These are phyloP conservation scores for Ajuga reptans DNA, from an alignment of 305 asterid species.

Conservation along the genomic window DNA sequence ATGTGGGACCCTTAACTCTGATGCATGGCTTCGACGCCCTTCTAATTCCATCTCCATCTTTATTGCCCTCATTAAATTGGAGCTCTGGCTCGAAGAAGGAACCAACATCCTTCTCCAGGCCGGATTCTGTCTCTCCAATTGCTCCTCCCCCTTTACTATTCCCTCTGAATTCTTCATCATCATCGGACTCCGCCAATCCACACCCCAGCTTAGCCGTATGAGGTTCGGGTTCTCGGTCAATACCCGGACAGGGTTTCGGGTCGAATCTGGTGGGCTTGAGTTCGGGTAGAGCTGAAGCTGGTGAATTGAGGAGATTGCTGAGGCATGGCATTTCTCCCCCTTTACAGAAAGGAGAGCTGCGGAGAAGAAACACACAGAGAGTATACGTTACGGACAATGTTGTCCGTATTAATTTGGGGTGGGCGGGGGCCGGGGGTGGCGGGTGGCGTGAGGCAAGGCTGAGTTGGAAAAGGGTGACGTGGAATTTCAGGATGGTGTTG, in stretches of 20 bases:
- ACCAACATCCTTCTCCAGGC: too few species aligned
- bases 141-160: slow-evolving; percentile 1
- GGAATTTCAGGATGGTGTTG: slow-evolving; percentile 11
- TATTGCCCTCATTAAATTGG: slow-evolving; percentile 4
- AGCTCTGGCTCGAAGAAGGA: too few species aligned
- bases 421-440: not conserved
- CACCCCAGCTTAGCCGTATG: not conserved
- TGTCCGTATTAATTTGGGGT: not conserved
- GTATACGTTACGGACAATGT: slow-evolving; percentile 14
- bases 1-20: slow-evolving; percentile 11
- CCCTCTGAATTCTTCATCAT: slow-evolving; percentile 8
- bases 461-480: slow-evolving; percentile 9
- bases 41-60: slow-evolving; percentile 19
- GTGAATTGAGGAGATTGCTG: slow-evolving; percentile 27
- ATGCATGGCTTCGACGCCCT: slow-evolving; percentile 24
- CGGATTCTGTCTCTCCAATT: too few species aligned
- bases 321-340: slow-evolving; percentile 37
- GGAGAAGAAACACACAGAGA: not conserved
- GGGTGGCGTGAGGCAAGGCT: slow-evolving; percentile 7
- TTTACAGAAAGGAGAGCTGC: not conserved
- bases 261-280: slow-evolving; percentile 23
- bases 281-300: slow-evolving; percentile 22
- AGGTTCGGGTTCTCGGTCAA: slow-evolving; percentile 4
- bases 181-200: slow-evolving; percentile 5
- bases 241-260: not conserved